A percentile compares a stretch with the other conserved stretches of the same genome.
Evolutionary conservation across 1,139 yeast genomes (phyloP).

Genomic region (Diutina rugosa): DNA sequence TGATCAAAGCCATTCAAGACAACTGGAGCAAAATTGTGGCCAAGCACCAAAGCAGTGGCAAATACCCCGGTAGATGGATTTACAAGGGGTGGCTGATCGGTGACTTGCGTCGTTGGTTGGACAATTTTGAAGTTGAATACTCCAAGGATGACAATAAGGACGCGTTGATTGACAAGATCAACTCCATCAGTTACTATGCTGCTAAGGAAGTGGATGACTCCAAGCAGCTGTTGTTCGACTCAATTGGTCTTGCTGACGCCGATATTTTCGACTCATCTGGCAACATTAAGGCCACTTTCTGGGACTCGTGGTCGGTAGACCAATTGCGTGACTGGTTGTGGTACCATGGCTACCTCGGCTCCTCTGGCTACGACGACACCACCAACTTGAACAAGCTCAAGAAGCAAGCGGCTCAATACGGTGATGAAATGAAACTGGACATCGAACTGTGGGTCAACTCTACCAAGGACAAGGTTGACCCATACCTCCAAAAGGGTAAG

Average conservation of each 20-base stretch:
- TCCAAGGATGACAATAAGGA: constrained; percentile 24
- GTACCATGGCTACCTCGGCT: constrained; percentile 14
- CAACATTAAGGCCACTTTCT: constrained; percentile 27
- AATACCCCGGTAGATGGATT: constrained; percentile 38
- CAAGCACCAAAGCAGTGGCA: constrained; percentile 23
- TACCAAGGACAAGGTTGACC: constrained; percentile 14
- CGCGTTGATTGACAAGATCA: constrained; percentile 27
- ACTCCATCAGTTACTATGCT: constrained; percentile 27
- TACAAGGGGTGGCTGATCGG: constrained; percentile 32
- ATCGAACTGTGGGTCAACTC: constrained; percentile 21
- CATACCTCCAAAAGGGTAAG: constrained; percentile 12
- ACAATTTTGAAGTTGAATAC: constrained; percentile 28
- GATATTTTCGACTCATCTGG: constrained; percentile 26
- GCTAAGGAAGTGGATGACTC: constrained; percentile 20
- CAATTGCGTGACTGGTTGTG: constrained; percentile 21
- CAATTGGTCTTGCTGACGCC: constrained; percentile 20
- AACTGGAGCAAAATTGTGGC: constrained; percentile 24
- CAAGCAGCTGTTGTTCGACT: constrained; percentile 23
- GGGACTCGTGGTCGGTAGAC: constrained; percentile 24
- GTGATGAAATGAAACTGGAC: constrained; percentile 29
- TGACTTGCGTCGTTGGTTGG: constrained; percentile 34
- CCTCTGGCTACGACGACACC: constrained; percentile 11
- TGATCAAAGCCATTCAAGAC: constrained; percentile 22
- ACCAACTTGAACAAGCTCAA: constrained; percentile 11
- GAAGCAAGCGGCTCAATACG: constrained; percentile 9